phyloP scores from a whole-genome alignment of 768 basidiomycete genomes.

The Russula sp. region DNA sequence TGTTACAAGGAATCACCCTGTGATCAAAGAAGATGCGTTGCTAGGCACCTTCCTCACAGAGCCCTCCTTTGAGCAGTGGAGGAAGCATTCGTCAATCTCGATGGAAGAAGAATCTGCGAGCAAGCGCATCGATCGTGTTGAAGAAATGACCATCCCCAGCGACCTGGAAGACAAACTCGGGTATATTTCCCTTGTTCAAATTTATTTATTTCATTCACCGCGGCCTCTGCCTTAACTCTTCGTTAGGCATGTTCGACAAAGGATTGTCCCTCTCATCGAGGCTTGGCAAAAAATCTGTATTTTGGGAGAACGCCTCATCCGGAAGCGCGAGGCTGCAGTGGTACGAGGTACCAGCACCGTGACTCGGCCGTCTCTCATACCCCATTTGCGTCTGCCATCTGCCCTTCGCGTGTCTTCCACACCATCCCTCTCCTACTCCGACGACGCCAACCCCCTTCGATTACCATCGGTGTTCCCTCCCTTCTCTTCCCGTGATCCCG shows the following conservation, averaged over 20 bases:
- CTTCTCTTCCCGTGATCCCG: conserved; percentile 20
- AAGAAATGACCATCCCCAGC: conserved; percentile 90
- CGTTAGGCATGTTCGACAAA: conserved; percentile 64
- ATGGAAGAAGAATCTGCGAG: conserved; percentile 84
- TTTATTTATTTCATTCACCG: neutral
- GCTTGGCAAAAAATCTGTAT: conserved; percentile 90
- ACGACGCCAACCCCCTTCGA: conserved; percentile 28
- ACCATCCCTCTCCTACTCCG: conserved; percentile 30
- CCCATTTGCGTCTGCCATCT: conserved; percentile 61
- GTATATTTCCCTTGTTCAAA: conserved; percentile 34
- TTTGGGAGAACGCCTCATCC: conserved; percentile 81
- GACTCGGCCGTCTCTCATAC: conserved; percentile 52
- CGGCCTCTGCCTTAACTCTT: neutral
- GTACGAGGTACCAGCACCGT: conserved; percentile 56
- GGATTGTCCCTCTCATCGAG: conserved; percentile 72
- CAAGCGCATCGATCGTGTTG: conserved; percentile 70
- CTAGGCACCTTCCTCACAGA: conserved; percentile 78
- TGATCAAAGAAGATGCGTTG: conserved; percentile 82
- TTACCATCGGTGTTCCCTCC: conserved; percentile 29
- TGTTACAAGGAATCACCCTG: conserved; percentile 72
- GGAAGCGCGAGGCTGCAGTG: conserved; percentile 87
- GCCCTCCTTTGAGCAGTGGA: conserved; percentile 80
- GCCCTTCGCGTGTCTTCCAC: conserved; percentile 33
- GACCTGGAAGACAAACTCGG: conserved; percentile 88
- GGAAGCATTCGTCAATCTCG: conserved; percentile 68